phyloP scores from a whole-genome alignment of 768 basidiomycete species.

The Suillus cothurnatus region DNA sequence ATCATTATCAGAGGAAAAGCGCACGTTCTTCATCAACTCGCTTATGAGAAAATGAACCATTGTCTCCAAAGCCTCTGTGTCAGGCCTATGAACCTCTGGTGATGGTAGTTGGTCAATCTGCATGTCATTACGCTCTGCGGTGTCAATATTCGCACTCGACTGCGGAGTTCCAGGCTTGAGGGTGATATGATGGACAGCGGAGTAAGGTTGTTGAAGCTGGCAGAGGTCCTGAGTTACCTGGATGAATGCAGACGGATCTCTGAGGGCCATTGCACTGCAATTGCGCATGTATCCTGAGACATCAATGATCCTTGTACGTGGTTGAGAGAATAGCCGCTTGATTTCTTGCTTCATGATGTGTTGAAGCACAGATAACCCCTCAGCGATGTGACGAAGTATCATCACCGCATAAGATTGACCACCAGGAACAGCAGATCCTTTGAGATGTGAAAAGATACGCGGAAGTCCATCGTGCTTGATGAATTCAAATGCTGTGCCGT shows the following conservation, averaged over 20 bases:
- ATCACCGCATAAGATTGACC: conserved; percentile 84
- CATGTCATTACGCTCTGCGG: conserved; percentile 49
- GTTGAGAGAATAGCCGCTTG: conserved; percentile 75
- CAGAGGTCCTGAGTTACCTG: conserved; percentile 71
- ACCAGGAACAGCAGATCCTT: conserved; percentile 55
- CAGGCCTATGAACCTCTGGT: conserved; percentile 26
- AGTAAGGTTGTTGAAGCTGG: conserved; percentile 67
- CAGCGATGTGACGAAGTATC: conserved; percentile 90
- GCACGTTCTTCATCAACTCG: conserved; percentile 69
- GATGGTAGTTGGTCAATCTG: conserved; percentile 48
- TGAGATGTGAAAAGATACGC: conserved; percentile 68
- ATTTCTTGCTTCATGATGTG: conserved; percentile 82
- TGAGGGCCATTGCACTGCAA: conserved; percentile 77
- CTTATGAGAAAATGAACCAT: conserved; percentile 70
- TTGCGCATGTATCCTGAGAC: conserved; percentile 71
- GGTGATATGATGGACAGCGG: conserved; percentile 56
- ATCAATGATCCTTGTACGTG: conserved; percentile 71
- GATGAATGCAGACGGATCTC: conserved; percentile 79
- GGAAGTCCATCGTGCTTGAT: conserved; percentile 65
- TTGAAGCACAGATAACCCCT: conserved; percentile 67
- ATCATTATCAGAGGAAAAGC: conserved; percentile 41
- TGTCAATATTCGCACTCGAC: conserved; percentile 11
- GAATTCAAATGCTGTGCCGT: conserved; percentile 64
- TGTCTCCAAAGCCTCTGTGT: conserved; percentile 53
- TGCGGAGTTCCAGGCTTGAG: conserved; percentile 45